Percentiles rank a stretch among this genome's conserved stretches.
Evolutionary conservation across 192 early-diverging fungal species (phyloP).

Genomic region (Spinellus fusiger): DNA sequence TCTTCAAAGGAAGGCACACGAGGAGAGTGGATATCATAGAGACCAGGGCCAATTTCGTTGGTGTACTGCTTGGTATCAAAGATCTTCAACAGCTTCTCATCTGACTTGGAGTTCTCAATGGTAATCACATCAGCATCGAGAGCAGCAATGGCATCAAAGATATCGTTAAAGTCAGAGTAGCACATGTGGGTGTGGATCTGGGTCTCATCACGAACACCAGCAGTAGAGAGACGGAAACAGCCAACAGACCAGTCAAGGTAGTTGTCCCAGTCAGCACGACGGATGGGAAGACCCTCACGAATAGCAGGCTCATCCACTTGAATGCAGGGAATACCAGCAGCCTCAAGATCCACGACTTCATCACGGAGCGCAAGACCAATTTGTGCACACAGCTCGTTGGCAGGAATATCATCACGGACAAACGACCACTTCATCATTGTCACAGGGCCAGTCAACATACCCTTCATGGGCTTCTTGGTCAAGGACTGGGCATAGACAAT

Average conservation of each 20-base stretch:
- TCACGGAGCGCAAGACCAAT: constrained; percentile 93
- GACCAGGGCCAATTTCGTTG: constrained; percentile 92
- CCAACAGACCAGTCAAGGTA: constrained; percentile 97
- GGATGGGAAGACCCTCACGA: constrained; percentile 95
- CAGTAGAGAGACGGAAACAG: constrained; percentile 85
- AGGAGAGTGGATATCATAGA: constrained; percentile 98
- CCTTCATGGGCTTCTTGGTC: constrained; percentile 92
- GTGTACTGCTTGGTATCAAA: constrained; percentile 81
- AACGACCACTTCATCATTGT: constrained; percentile 99
- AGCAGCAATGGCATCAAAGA: constrained; percentile 87
- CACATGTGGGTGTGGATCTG: constrained; percentile 99
- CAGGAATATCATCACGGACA: constrained; percentile 94
- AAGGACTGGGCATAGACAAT: constrained; percentile 82
- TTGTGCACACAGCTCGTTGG: constrained; percentile 76
- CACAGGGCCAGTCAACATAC: constrained; percentile 98
- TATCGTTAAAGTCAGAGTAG: constrained; percentile 99
- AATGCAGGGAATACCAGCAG: constrained; percentile 86
- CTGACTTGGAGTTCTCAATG: constrained; percentile 97
- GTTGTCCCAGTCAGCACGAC: constrained; percentile 74
- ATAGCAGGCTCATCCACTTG: constrained; percentile 99
- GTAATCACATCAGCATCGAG: constrained; percentile 97
- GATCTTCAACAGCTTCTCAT: constrained; percentile 87
- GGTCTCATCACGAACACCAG: constrained; percentile 77
- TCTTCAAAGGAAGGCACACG: constrained; percentile 87
- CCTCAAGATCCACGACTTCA: constrained; percentile 91